Evolutionary conservation across 768 basidiomycete genomes (phyloP), one percentile per base, ranked within the genome.

Genomic region (Mrakia blollopis): DNA sequence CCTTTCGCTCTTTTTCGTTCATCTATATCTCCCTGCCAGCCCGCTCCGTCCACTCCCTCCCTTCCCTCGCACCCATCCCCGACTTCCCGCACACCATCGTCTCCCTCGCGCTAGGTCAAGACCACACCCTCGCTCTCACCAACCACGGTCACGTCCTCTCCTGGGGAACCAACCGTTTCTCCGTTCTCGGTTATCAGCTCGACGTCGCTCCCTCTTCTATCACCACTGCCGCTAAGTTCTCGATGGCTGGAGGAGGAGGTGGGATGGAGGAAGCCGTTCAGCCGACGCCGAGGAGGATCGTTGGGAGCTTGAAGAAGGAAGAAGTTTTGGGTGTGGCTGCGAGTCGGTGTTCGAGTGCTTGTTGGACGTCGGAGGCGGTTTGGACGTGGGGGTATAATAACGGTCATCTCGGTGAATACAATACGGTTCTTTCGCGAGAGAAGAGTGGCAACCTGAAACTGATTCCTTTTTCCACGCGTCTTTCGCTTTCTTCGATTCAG

Each of bases 51-150:
- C 91, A 94, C 80, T 93, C 91, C 21, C 92, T 94, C 82, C 91
- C 91, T 78, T 86, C 86, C 18, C 86, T 94, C 41, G 87, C 87
- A 60, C 88, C 90, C 0, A 83, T 92, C 23, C 81, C 87, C 0
- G 87, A 89, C 41, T 85, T 91, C 62, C 84, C 87, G 0, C 85
- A 89, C 54, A 79, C 80, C 39, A 87, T 94, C 41, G 84, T 86
- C 9, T 85, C 89, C 21, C 87, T 98, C 35, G 93, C 94, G 0
- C 86, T 94, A 10, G 95, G 93, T 16, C 96, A 96, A 82, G 97
- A 99, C 80, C 97, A 98, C 82, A 95, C 95, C 0, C 88, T 98
- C 39, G 91, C 89, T 1, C 85, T 98, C 39, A 95, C 94, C 0
- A 88, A 86, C 35, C 82, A 87, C 0, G 94, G 96, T 6, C 92